phyloP scores from a whole-genome alignment of 495 filamentous ascomycete species.

The Choiromyces venosus region DNA sequence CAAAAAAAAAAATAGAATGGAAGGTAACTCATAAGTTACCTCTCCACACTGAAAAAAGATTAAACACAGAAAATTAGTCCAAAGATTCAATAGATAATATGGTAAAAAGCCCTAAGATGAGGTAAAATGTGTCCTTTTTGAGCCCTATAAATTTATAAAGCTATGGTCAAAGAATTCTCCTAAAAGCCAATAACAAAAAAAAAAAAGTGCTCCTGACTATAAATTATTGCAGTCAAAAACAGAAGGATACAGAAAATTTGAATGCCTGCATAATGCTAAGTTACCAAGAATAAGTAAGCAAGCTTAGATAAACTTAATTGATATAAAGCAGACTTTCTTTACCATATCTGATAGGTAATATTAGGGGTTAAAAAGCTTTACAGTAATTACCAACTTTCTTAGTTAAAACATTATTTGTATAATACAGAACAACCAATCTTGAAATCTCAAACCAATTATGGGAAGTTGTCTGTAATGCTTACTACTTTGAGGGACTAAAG shows the following conservation, averaged over 20 bases:
- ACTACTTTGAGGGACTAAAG: background rate
- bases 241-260: background rate
- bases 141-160: too few relatives aligned
- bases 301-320: too few relatives aligned
- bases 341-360: background rate
- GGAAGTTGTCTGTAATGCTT: background rate
- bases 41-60: too few relatives aligned
- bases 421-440: background rate
- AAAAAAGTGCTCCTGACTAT: background rate
- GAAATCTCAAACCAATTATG: background rate
- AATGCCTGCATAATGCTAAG: background rate
- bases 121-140: too few relatives aligned
- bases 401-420: background rate
- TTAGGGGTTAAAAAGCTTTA: background rate
- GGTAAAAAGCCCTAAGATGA: too few relatives aligned
- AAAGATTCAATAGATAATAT: too few relatives aligned
- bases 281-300: background rate
- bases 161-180: background rate
- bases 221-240: background rate
- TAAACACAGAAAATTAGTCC: too few relatives aligned
- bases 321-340: background rate
- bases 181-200: background rate
- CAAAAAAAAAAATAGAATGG: too few relatives aligned
- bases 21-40: too few relatives aligned
- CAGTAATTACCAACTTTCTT: background rate